Conservation (phyloP, 768 basidiomycete species). For the Pleurotus cornucopiae region DNA sequence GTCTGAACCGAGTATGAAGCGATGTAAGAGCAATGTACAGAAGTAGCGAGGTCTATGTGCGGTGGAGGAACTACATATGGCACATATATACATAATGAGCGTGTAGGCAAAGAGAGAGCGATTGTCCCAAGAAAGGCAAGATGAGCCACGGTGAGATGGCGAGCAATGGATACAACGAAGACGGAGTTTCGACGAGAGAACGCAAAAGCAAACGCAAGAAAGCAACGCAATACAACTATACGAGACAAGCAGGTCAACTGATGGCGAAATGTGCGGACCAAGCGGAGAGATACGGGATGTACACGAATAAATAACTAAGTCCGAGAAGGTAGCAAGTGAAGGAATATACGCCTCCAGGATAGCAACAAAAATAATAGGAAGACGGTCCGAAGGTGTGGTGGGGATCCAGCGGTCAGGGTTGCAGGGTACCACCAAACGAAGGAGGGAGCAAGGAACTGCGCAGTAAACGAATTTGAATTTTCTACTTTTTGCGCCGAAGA, state of each 20-base stretch:
- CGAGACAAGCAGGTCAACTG: conserved; percentile 1
- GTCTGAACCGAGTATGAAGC: too few species aligned
- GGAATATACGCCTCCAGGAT: background rate
- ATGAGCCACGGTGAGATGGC: background rate
- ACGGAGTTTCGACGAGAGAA: background rate
- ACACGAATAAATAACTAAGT: background rate
- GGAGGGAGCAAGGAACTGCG: background rate
- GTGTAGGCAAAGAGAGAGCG: background rate
- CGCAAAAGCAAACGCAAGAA: background rate
- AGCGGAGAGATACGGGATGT: background rate
- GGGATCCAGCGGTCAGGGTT: background rate
- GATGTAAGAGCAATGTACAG: too few species aligned
- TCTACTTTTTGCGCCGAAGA: background rate
- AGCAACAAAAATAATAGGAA: background rate
- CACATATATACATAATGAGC: background rate
- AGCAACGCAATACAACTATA: background rate
- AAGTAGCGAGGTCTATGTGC: too few species aligned
- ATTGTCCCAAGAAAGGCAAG: background rate
- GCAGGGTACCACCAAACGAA: background rate
- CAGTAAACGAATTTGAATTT: background rate
- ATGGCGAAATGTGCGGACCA: background rate
- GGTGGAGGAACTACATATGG: too few species aligned
- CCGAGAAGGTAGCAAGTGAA: background rate
- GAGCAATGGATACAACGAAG: background rate
- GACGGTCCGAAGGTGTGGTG: background rate